Base-by-base conservation (phyloP, 2,329 filamentous ascomycete species). In the Akanthomyces dipterigenus region DNA sequence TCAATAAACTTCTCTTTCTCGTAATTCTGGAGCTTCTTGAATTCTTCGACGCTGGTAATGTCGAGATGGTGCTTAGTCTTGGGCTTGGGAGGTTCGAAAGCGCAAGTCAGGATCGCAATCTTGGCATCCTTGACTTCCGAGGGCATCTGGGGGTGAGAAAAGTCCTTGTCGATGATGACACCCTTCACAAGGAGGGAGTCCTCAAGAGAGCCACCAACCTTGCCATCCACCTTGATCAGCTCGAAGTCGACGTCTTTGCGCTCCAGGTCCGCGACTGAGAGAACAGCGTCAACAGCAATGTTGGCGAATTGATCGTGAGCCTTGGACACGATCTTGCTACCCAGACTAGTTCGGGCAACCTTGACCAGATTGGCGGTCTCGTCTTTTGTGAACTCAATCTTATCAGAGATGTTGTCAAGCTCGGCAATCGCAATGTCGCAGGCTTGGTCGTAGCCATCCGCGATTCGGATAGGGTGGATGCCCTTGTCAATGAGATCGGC, bases 31-130 rank as follows among this genome's bases (percentile, higher is more conserved):
- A 99, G 80, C 78, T 96, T 95, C 82, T 96, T 97, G 83, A 96
- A 99, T 79, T 99, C 95, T 68, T 98, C 93, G 8, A 99, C 93
- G 46, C 88, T 90, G 61, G 92, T 95, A 72, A 99, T 99, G 72
- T 99, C 95, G 64, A 99, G 85, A 82, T 97, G 96, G 79, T 99
- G 95, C 85, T 99, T 99, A 53, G 95, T 99, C 86, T 99, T 99
- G 68, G 95, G 95, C 84, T 99, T 99, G 55, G 95, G 95, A 36
- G 95, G 95, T 80, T 99, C 95, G 73, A 99, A 99, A 4, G 95
- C 92, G 75, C 95, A 99, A 56, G 95, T 99, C 63, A 99, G 80
- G 70, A 99, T 99, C 68, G 95, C 95, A 71, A 99, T 87, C 82
- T 97, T 98, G 72, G 95, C 96, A 77, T 99, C 92, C 69, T 82